Conservation (phyloP, 2,329 filamentous ascomycete species). For the Penicillium italicum region DNA sequence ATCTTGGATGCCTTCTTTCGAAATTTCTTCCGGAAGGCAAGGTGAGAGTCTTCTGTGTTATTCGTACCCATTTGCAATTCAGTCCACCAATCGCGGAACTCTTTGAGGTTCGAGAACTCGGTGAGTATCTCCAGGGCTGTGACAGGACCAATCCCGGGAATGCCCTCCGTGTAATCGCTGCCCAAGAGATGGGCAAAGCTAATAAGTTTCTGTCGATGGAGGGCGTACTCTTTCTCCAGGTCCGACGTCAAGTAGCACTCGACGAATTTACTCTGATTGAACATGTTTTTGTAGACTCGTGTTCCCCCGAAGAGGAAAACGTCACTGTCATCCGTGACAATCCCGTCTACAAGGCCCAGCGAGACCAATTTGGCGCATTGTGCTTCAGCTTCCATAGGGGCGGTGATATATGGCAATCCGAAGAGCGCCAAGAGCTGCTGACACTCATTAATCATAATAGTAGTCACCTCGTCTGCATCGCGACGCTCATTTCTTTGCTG, state of each 20-base stretch:
- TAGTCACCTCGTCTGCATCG: constrained; percentile 94
- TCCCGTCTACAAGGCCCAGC: constrained; percentile 88
- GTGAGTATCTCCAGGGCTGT: constrained; percentile 91
- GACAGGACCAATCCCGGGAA: constrained; percentile 87
- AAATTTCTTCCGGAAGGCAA: constrained; percentile 78
- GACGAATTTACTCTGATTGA: constrained; percentile 96
- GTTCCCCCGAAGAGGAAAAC: constrained; percentile 96
- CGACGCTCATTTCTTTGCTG: constrained; percentile 95
- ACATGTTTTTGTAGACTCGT: constrained; percentile 99
- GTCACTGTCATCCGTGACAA: constrained; percentile 96
- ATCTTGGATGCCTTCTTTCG: constrained; percentile 78
- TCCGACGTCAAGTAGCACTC: constrained; percentile 88
- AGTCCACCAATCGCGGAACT: constrained; percentile 85
- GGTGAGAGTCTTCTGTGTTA: constrained; percentile 53
- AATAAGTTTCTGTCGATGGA: constrained; percentile 84
- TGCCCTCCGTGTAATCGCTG: constrained; percentile 90
- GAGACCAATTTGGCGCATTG: constrained; percentile 89
- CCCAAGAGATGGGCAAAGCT: constrained; percentile 85
- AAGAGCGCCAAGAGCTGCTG: constrained; percentile 87
- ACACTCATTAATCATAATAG: constrained; percentile 93
- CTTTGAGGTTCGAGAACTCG: constrained; percentile 71
- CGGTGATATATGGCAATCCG: constrained; percentile 92
- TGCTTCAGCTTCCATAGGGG: constrained; percentile 97
- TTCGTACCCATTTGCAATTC: constrained; percentile 70
- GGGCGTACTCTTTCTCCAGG: constrained; percentile 81